Base-by-base conservation (phyloP, 306 rosid genomes). In the Morella rubra region DNA sequence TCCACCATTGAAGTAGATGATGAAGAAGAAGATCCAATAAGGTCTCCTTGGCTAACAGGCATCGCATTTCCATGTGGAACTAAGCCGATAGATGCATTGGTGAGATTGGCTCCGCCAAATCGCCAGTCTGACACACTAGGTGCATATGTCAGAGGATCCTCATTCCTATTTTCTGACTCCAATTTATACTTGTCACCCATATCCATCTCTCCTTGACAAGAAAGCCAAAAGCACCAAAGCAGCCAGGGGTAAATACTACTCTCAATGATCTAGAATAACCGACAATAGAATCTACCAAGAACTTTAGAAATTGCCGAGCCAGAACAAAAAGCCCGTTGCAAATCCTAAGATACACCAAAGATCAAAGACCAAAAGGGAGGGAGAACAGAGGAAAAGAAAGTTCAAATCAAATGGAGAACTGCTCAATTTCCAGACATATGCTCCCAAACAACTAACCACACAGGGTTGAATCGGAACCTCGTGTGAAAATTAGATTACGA, bases 81-180 rank as follows among this genome's bases (percentile, higher is more conserved):
- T 78, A 91, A 86, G 32, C 91, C 91, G 71, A 81, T 74, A 11
- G 97, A 84, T 53, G 91, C 72, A 82, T 77, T 87, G 49, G 87
- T 77, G 80, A 88, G 83, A 83, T 85, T 87, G 50, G 85, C 81
- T 72, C 84, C 85, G 69, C 82, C 88, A 82, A 80, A 95, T 81
- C 93, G 83, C 98, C 98, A 93, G 83, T 89, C 97, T 1, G 87
- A 86, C 88, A 88, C 66, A 73, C 87, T 79, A 81, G 79, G 60
- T 44, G 97, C 86, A 84, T 79, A 86, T 74, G 80, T 86, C 92
- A 88, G 70, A 71, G 88, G 90, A 85, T 92, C 92, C 79, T 76
- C 88, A 54, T 71, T 84, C 90, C 93, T 84, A 78, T 73, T 81
- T 54, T 87, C 96, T 4, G 85, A 77, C 88, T 88, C 97, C 86